A percentile compares a stretch with the other conserved stretches of the same genome.
Conservation (phyloP, 2,329 filamentous ascomycete genomes). For the Torrubiella hemipterigena region DNA sequence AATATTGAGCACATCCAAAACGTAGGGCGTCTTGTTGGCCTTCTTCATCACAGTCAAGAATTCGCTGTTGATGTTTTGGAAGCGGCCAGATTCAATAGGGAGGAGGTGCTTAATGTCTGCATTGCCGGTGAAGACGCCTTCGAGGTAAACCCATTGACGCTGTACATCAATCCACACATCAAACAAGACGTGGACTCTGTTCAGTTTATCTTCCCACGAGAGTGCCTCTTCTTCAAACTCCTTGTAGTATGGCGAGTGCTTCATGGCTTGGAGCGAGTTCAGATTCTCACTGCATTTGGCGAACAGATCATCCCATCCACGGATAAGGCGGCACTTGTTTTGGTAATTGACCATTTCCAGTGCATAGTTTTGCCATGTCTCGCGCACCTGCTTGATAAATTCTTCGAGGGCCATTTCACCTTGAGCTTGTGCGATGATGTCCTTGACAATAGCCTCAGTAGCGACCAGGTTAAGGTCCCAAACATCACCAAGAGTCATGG, state of each 20-base stretch:
- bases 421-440: constrained; percentile 90
- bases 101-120: constrained; percentile 97
- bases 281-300: constrained; percentile 97
- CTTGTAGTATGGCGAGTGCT: constrained; percentile 97
- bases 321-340: constrained; percentile 93
- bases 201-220: constrained; percentile 95
- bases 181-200: constrained; percentile 92
- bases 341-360: constrained; percentile 95
- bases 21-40: constrained; percentile 89
- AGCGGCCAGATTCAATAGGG: constrained; percentile 89
- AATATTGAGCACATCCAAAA: constrained; percentile 92
- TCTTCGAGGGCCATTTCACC: constrained; percentile 98
- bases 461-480: constrained; percentile 91
- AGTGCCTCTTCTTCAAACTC: constrained; percentile 97
- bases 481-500: constrained; percentile 94
- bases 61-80: constrained; percentile 98
- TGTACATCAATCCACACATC: constrained; percentile 99
- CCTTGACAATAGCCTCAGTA: constrained; percentile 77
- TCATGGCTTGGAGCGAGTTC: constrained; percentile 96
- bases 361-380: constrained; percentile 92
- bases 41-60: constrained; percentile 99
- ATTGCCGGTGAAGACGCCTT: constrained; percentile 97
- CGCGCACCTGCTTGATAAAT: constrained; percentile 90
- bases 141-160: constrained; percentile 97
- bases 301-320: constrained; percentile 96